Evolutionary conservation across 768 basidiomycete genomes (phyloP), one percentile per base, ranked within the genome.

Genomic region (Leccinum aurantiacum): DNA sequence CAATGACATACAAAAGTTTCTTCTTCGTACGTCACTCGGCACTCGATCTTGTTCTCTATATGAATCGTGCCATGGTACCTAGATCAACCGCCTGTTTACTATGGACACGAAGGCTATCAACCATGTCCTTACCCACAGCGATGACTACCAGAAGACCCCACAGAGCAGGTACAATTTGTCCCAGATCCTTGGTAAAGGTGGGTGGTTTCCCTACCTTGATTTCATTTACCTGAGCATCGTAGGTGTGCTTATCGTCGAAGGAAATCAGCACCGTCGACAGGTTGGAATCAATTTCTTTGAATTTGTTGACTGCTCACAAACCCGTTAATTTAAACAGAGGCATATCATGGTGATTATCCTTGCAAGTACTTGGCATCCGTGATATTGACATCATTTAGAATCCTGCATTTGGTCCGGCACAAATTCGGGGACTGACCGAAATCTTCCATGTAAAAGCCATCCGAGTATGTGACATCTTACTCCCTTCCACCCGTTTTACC

Each of bases 341-440:
- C 58, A 56, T 19, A 63, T 75, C 22, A 69, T 76, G 74, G 72
- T 74, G 51, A 48, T 13, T 27, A 37, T 14, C 13, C n/a, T 50
- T 37, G 9, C 24, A 8, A 5, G 9, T 10, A 27, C 14, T 27
- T 10, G 19, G 19, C 10, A 7, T 8, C 41, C 24, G 3, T 31
- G 15, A n/a, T 22, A 56, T 13, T 53, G 29, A 48, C 10, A n/a
- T 41, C 41, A 15, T 46, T 25, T 19, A 78, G 86, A 88, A 87
- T 62, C 86, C 86, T 19, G 85, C 86, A 0, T 88, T 89, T 66
- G 84, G 85, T 1, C 76, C 78, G 4, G 71, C 81, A 5, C 84
- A 86, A 64, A 79, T 88, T 44, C 76, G 85, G 4, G 81, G 81
- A 52, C 67, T 87, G 15, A 84, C 83, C 0, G 77, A 77, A 15